Conservation (phyloP, 305 asterid genomes). For the Fraxinus sp. region DNA sequence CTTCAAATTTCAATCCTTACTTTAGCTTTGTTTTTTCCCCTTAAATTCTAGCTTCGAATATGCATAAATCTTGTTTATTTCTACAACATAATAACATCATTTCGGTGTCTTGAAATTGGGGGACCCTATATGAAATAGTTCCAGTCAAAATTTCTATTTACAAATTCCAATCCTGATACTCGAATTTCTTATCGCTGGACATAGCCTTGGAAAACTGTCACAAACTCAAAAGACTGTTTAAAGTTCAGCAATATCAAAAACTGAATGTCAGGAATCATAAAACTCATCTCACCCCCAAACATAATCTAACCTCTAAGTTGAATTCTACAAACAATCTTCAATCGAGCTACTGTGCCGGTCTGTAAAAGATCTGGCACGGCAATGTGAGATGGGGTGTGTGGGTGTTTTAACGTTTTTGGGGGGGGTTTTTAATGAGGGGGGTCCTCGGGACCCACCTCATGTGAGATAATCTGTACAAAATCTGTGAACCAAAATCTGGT, state of each 20-base stretch:
- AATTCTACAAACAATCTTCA: slow-evolving; percentile 12
- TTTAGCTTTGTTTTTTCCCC: background rate
- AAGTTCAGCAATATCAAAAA: slow-evolving; percentile 8
- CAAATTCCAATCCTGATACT: background rate
- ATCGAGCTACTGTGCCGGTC: no score
- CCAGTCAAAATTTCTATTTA: background rate
- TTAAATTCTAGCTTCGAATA: background rate
- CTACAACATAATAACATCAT: background rate
- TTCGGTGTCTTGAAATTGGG: background rate
- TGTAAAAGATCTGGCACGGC: no score
- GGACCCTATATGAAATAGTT: background rate
- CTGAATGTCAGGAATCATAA: slow-evolving; percentile 9
- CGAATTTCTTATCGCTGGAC: background rate
- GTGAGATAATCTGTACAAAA: no score
- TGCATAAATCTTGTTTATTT: background rate
- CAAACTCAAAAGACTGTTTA: background rate
- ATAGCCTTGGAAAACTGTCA: background rate
- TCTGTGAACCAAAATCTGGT: no score
- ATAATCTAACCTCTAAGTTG: slow-evolving; percentile 2
- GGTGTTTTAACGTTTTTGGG: no score
- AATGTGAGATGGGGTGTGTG: no score
- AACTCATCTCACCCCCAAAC: background rate
- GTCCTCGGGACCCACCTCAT: no score
- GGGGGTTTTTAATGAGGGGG: no score
- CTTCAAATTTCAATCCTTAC: background rate